Evolutionary conservation across 2,329 filamentous ascomycete species (phyloP).

Genomic region (Penicillium decumbens): DNA sequence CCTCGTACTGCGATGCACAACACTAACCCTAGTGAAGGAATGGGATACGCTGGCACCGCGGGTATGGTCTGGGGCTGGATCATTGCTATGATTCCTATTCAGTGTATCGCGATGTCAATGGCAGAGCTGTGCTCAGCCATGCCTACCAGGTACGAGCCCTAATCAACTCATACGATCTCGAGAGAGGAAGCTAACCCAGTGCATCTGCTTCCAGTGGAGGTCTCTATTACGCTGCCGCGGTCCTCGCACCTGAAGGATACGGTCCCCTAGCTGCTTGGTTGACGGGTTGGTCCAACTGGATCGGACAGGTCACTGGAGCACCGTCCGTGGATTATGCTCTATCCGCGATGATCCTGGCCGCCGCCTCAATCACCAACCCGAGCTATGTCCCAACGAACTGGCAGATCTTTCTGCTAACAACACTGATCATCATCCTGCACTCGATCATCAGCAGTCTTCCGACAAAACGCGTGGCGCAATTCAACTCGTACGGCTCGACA

Average conservation of each 20-base stretch:
- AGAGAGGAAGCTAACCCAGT: neutral
- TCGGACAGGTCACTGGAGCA: slow-evolving; percentile 62
- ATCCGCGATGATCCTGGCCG: slow-evolving; percentile 66
- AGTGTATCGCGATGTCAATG: slow-evolving; percentile 64
- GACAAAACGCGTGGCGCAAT: slow-evolving; percentile 64
- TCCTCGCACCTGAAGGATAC: slow-evolving; percentile 62
- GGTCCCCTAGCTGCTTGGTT: slow-evolving; percentile 65
- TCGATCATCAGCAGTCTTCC: slow-evolving; percentile 64
- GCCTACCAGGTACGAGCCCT: slow-evolving; percentile 54
- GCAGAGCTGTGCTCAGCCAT: slow-evolving; percentile 69
- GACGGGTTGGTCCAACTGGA: slow-evolving; percentile 67
- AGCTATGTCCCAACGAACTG: slow-evolving; percentile 60
- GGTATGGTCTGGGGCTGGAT: slow-evolving; percentile 76
- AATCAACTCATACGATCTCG: neutral
- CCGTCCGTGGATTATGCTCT: slow-evolving; percentile 64
- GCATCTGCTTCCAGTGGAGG: slow-evolving; percentile 49
- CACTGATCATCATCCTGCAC: slow-evolving; percentile 64
- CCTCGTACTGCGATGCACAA: neutral
- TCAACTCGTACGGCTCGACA: slow-evolving; percentile 65
- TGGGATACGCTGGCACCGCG: slow-evolving; percentile 54
- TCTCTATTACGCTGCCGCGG: slow-evolving; percentile 68
- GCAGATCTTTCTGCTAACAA: slow-evolving; percentile 64
- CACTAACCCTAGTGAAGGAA: slow-evolving; percentile 28
- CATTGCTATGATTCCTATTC: slow-evolving; percentile 66
- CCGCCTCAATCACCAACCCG: slow-evolving; percentile 63